These are phyloP conservation scores for Microstegium vimineum DNA, from an alignment of 176 grass and related monocot genomes.

Conservation along the genomic window DNA sequence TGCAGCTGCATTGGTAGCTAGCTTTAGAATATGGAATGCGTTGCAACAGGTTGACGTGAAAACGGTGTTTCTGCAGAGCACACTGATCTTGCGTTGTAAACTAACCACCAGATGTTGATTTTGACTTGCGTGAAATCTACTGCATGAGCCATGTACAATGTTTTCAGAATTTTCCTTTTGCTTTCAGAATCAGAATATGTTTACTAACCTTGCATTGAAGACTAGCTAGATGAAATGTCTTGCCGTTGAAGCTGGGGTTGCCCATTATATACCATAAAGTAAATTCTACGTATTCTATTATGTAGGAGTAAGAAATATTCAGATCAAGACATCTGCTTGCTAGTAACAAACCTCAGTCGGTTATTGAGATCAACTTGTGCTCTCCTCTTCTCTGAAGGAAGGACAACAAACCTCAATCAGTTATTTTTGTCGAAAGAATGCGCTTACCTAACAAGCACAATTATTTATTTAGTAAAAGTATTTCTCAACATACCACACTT, in stretches of 20 bases:
- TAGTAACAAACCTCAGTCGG: too few relatives aligned
- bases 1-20: neutral
- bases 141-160: too few relatives aligned
- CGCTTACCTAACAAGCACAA: slow-evolving; percentile 22
- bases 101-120: neutral
- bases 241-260: neutral
- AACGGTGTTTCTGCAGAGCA: neutral
- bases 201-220: neutral
- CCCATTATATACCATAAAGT: neutral
- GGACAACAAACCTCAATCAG: neutral
- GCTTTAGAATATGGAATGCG: neutral
- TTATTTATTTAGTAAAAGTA: too few relatives aligned
- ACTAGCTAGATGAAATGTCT: neutral
- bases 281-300: neutral
- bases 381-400: too few relatives aligned
- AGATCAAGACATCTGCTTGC: neutral
- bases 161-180: neutral
- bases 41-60: neutral
- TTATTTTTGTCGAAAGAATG: neutral
- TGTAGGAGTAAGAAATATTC: neutral
- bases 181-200: neutral
- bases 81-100: neutral
- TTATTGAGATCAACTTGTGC: too few relatives aligned
- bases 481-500: too few relatives aligned
- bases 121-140: neutral